Percentiles rank a stretch among this genome's conserved stretches.
Evolutionary conservation across 1,284 basidiomycete species (phyloP).

Genomic region (Tilletia caries): DNA sequence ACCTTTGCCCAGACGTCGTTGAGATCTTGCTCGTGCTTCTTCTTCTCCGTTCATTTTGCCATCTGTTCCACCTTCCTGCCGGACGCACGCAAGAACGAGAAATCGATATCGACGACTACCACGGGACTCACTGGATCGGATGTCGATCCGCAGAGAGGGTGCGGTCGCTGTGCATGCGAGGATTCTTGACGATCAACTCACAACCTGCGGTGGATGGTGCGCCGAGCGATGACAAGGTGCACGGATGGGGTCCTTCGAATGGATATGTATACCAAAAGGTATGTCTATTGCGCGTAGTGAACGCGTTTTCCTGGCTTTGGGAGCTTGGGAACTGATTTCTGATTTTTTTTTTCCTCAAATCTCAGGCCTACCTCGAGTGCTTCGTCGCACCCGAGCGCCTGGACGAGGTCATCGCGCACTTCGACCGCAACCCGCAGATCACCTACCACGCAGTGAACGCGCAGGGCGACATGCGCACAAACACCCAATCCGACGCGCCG

Average conservation of each 20-base stretch:
- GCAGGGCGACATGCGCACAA: conserved; percentile 81
- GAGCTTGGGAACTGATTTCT: too few relatives aligned
- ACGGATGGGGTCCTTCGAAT: conserved; percentile 54
- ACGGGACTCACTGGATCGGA: too few relatives aligned
- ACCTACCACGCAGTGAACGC: conserved; percentile 92
- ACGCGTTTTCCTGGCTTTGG: not conserved
- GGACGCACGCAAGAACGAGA: too few relatives aligned
- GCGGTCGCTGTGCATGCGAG: conserved; percentile 82
- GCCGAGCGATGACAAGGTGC: conserved; percentile 68
- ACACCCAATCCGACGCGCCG: conserved; percentile 84
- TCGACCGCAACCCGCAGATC: conserved; percentile 82
- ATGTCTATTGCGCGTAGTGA: too few relatives aligned
- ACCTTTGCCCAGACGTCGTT: too few relatives aligned
- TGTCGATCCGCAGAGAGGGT: too few relatives aligned
- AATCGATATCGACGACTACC: too few relatives aligned
- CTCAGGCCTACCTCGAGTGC: conserved; percentile 93
- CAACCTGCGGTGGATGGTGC: conserved; percentile 87
- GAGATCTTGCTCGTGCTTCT: too few relatives aligned
- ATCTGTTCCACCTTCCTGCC: too few relatives aligned
- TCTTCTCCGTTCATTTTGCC: too few relatives aligned
- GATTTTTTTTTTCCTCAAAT: not conserved
- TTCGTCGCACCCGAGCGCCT: conserved; percentile 77
- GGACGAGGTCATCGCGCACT: conserved; percentile 71
- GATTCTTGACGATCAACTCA: conserved; percentile 95
- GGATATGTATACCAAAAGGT: conserved; percentile 58